Evolutionary conservation across 2,329 filamentous ascomycete genomes (phyloP), one percentile per base, ranked within the genome.

Genomic region (Nemania bipapillata): DNA sequence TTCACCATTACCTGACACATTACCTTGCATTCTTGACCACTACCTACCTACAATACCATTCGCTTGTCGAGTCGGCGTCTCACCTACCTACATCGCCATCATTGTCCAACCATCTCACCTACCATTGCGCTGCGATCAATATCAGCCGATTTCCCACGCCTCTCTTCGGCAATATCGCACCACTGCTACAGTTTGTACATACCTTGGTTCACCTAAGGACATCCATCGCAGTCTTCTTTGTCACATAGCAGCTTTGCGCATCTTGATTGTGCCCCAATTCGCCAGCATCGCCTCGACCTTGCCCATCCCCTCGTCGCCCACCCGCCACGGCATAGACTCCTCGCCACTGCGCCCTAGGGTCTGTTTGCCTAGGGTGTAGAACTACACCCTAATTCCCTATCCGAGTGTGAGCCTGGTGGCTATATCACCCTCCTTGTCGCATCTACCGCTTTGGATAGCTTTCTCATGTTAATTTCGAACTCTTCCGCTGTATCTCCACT

Each of bases 401-500:
- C 72, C 66, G 61, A 72, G 70, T 75, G 73, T 71, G 70, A 72
- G 68, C 61, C 47, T 15, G 47, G 70, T 66, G 20, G 45, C 57
- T 65, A 55, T 15, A 47, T 24, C 54, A 49, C 60, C 47, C 47
- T 45, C 49, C 37, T 63, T 50, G 62, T 37, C 56, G 63, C n/a
- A 20, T 42, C 53, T 40, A 3, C 58, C 69, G 47, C 53, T 63
- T 57, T 58, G 58, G 15, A 53, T 50, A 22, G 54, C 47, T 55
- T 66, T 74, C 65, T 74, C 70, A 77, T 77, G 76, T 75, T 70
- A 73, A 62, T 60, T 50, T 72, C 72, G 72, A 73, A 72, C 61
- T 61, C 60, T 65, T 70, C 64, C 63, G 69, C 60, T 68, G 37
- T 68, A 70, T 69, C 70, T 70, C 66, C 68, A 65, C 68, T 45